phyloP scores from a whole-genome alignment of 192 early-diverging fungal species.

The Coemansia sp. region DNA sequence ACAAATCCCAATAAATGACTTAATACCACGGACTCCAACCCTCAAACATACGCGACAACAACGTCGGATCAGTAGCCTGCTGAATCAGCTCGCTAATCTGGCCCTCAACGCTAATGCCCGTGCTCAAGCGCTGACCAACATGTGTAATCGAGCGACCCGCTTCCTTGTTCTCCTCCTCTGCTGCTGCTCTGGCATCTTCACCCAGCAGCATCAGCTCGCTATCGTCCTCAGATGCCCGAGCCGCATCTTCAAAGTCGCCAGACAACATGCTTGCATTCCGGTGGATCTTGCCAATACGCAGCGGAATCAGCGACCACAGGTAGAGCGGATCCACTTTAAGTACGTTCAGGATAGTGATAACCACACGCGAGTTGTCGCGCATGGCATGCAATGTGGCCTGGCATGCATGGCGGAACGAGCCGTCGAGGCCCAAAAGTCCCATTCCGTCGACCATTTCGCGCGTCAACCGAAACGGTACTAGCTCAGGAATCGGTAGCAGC shows the following conservation, averaged over 20 bases:
- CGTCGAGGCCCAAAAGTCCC: slow-evolving; percentile 79
- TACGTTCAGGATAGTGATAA: slow-evolving; percentile 88
- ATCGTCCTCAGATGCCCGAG: slow-evolving; percentile 7
- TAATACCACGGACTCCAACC: slow-evolving; percentile 54
- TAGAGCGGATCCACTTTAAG: slow-evolving; percentile 92
- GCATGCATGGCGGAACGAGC: slow-evolving; percentile 74
- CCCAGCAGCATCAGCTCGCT: slow-evolving; percentile 1
- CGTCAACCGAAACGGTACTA: slow-evolving; percentile 90
- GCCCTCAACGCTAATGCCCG: slow-evolving; percentile 64
- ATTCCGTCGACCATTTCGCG: slow-evolving; percentile 87
- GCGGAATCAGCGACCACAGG: slow-evolving; percentile 60
- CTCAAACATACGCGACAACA: slow-evolving; percentile 65
- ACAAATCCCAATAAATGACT: neutral
- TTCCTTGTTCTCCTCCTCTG: slow-evolving; percentile 61
- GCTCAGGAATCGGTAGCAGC: slow-evolving; percentile 80
- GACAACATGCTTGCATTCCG: slow-evolving; percentile 31
- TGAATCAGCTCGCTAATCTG: slow-evolving; percentile 73
- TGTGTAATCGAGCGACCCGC: slow-evolving; percentile 66
- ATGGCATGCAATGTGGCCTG: slow-evolving; percentile 78
- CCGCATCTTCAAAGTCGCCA: slow-evolving; percentile 11
- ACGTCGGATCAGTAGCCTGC: slow-evolving; percentile 60
- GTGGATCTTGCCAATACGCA: slow-evolving; percentile 47
- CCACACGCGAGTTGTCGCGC: slow-evolving; percentile 73
- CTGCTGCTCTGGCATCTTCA: slow-evolving; percentile 13
- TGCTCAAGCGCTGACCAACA: slow-evolving; percentile 62